Percentiles rank a stretch among this genome's conserved stretches.
Evolutionary conservation across 1,284 basidiomycete genomes (phyloP).

Genomic region (Puccinia triticina): DNA sequence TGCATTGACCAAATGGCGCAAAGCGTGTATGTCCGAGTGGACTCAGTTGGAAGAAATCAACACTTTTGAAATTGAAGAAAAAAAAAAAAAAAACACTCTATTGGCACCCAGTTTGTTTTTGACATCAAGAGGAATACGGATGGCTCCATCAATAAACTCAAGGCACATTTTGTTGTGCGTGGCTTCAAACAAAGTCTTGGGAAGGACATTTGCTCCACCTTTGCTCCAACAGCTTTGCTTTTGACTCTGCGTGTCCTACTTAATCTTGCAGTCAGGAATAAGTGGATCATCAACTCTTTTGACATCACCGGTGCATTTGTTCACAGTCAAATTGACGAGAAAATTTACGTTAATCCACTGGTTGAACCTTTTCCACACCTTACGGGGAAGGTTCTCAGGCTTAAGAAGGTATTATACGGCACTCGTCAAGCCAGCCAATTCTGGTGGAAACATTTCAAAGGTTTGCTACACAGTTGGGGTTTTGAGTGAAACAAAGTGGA

Average conservation of each 20-base stretch:
- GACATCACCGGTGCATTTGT: not conserved
- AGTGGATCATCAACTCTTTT: not conserved
- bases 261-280: not conserved
- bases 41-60: not conserved
- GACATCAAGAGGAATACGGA: not conserved
- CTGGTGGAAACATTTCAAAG: constrained; percentile 18
- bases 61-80: not conserved
- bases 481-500: not conserved
- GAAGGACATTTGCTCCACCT: not conserved
- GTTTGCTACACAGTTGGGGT: not conserved
- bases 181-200: not conserved
- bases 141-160: not conserved
- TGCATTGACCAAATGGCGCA: not conserved
- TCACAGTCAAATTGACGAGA: not conserved
- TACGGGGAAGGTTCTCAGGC: not conserved
- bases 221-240: not conserved
- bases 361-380: not conserved
- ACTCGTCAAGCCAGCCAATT: not conserved
- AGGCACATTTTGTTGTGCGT: not conserved
- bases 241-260: not conserved
- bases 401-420: constrained; percentile 7
- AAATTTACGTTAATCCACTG: not conserved
- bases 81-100: not conserved
- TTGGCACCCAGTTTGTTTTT: not conserved
- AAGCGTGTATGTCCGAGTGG: not conserved